These are phyloP conservation scores for Populus tomentosa DNA, from an alignment of 441 rosid species.

Conservation along the genomic window DNA sequence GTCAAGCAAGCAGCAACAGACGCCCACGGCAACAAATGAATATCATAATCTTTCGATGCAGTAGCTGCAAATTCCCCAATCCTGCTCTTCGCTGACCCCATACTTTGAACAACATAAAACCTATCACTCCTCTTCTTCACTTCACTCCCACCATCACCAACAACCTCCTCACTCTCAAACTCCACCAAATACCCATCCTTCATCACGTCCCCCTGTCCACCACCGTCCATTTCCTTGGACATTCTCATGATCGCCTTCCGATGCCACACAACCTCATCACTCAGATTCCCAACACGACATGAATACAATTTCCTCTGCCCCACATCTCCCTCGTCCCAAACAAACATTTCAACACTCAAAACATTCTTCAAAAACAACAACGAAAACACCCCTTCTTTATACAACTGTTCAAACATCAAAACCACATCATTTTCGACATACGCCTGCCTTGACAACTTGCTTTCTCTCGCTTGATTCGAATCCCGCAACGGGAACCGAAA, in stretches of 20 bases:
- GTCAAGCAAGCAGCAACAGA: constrained; percentile 95
- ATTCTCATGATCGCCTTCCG: constrained; percentile 78
- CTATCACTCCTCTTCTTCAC: constrained; percentile 55
- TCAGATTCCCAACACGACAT: constrained; percentile 45
- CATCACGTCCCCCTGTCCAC: constrained; percentile 24
- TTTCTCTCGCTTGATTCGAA: constrained; percentile 63
- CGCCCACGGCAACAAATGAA: constrained; percentile 95
- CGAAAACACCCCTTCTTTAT: constrained; percentile 74
- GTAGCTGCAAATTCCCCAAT: constrained; percentile 78
- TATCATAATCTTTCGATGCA: constrained; percentile 91
- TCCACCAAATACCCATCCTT: constrained; percentile 73
- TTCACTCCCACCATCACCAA: constrained; percentile 28
- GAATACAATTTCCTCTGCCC: constrained; percentile 75
- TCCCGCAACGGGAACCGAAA: constrained; percentile 95
- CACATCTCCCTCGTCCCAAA: constrained; percentile 67
- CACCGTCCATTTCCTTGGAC: constrained; percentile 33
- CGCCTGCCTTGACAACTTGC: constrained; percentile 93
- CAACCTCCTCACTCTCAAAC: constrained; percentile 60
- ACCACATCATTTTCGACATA: constrained; percentile 60
- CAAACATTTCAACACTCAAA: constrained; percentile 71
- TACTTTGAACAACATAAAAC: constrained; percentile 78
- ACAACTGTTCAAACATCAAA: constrained; percentile 77
- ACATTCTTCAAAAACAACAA: constrained; percentile 86
- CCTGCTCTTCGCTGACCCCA: constrained; percentile 81
- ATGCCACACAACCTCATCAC: constrained; percentile 61